Conservation (phyloP, 306 rosid genomes). For the Vigna angularis region DNA sequence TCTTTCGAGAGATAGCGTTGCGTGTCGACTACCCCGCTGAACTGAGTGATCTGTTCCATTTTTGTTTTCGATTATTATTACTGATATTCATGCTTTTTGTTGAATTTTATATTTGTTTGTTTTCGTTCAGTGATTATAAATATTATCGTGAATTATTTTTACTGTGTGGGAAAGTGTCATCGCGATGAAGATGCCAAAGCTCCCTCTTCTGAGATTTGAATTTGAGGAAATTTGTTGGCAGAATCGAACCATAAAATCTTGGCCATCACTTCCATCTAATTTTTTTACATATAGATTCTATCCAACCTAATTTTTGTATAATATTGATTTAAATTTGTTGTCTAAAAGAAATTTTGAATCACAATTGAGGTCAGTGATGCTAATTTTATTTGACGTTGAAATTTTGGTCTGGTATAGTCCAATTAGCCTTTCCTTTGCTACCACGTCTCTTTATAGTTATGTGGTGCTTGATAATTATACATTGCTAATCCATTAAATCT, state of each 20-base stretch:
- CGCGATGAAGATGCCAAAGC: conserved; percentile 71
- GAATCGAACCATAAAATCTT: conserved; percentile 73
- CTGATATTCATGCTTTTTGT: neutral
- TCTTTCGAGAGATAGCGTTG: conserved; percentile 50
- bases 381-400: no score
- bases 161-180: conserved; percentile 37
- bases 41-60: conserved; percentile 65
- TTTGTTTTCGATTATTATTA: no score
- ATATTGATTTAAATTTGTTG: no score
- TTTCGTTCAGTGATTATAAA: neutral
- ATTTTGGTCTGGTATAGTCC: no score
- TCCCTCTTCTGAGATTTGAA: conserved; percentile 74
- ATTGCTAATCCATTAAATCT: no score
- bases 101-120: neutral
- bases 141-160: neutral
- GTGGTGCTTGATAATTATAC: no score
- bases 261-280: conserved; percentile 56
- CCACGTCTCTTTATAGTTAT: no score
- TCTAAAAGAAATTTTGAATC: no score
- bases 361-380: conserved; percentile 48
- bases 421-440: no score
- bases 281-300: no score
- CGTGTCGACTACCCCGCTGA: conserved; percentile 96
- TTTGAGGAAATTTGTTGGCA: conserved; percentile 75
- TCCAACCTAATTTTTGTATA: no score